Evolutionary conservation across 306 rosid species (phyloP).

Genomic region (Coriaria nepalensis): DNA sequence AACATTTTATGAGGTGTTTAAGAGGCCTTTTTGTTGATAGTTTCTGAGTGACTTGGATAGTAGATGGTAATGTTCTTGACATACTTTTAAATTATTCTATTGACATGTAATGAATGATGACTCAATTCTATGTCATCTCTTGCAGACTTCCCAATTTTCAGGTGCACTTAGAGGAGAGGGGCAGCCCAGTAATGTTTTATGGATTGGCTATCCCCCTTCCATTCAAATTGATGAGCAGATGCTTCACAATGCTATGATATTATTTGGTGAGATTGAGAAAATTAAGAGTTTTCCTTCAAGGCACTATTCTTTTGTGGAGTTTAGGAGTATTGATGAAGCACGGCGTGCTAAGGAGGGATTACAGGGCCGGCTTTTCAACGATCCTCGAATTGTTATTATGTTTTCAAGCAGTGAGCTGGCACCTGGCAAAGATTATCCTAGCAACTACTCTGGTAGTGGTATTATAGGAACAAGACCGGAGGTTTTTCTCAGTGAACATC

Average conservation of each 20-base stretch:
- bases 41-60: too few species aligned
- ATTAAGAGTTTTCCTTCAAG: constrained; percentile 85
- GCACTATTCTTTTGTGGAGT: constrained; percentile 79
- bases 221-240: constrained; percentile 95
- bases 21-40: too few species aligned
- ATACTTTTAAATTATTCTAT: background rate
- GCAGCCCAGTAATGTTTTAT: constrained; percentile 65
- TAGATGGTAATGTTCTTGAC: background rate
- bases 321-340: constrained; percentile 96
- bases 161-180: constrained; percentile 53
- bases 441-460: constrained; percentile 26
- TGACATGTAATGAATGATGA: background rate
- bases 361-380: constrained; percentile 93
- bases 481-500: constrained; percentile 39
- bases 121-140: constrained; percentile 12
- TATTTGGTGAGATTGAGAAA: constrained; percentile 95
- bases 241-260: constrained; percentile 99
- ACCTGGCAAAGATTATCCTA: constrained; percentile 57
- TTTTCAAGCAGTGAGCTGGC: constrained; percentile 69
- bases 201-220: constrained; percentile 88
- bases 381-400: constrained; percentile 85
- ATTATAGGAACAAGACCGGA: constrained; percentile 68
- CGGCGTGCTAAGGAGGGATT: constrained; percentile 98
- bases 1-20: too few species aligned
- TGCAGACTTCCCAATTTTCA: constrained; percentile 51